These are phyloP conservation scores for Quercus lobata DNA, from an alignment of 331 rosid species.

Conservation along the genomic window DNA sequence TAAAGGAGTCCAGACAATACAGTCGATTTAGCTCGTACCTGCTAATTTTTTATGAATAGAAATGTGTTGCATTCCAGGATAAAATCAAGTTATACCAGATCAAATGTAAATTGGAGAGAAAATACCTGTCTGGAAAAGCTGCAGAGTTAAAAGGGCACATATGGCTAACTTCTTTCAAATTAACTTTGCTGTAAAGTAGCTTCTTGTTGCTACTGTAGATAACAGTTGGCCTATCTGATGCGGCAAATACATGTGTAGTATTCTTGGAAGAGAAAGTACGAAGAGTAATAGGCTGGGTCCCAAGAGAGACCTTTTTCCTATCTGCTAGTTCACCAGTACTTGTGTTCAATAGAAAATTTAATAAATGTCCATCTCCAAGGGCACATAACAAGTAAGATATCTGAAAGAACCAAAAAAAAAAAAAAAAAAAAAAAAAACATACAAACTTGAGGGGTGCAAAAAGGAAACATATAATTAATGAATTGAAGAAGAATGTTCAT, in stretches of 20 bases:
- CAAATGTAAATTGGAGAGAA: neutral
- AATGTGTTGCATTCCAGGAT: neutral
- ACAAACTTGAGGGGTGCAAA: neutral
- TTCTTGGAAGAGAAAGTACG: slow-evolving; percentile 90
- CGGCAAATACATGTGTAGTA: slow-evolving; percentile 90
- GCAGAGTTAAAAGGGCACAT: slow-evolving; percentile 98
- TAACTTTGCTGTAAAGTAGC: slow-evolving; percentile 83
- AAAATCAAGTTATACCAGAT: neutral
- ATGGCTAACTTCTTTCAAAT: slow-evolving; percentile 91
- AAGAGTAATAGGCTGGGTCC: slow-evolving; percentile 91
- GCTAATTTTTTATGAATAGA: neutral
- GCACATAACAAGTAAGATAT: slow-evolving; percentile 85
- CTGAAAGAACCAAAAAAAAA: slow-evolving; percentile 36
- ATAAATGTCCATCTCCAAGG: slow-evolving; percentile 92
- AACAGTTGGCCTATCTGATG: slow-evolving; percentile 92
- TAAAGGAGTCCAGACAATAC: too few species aligned
- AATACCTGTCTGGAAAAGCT: slow-evolving; percentile 89
- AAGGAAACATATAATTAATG: slow-evolving; percentile 1
- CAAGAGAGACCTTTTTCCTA: slow-evolving; percentile 91
- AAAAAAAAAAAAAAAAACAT: neutral
- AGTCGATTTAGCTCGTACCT: neutral
- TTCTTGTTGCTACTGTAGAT: slow-evolving; percentile 93
- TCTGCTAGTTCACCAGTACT: slow-evolving; percentile 75
- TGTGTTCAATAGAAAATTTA: slow-evolving; percentile 74
- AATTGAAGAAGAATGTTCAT: neutral